Evolutionary conservation across 2,329 filamentous ascomycete genomes (phyloP), one percentile per base, ranked within the genome.

Genomic region (Corniculantispora saksenae): DNA sequence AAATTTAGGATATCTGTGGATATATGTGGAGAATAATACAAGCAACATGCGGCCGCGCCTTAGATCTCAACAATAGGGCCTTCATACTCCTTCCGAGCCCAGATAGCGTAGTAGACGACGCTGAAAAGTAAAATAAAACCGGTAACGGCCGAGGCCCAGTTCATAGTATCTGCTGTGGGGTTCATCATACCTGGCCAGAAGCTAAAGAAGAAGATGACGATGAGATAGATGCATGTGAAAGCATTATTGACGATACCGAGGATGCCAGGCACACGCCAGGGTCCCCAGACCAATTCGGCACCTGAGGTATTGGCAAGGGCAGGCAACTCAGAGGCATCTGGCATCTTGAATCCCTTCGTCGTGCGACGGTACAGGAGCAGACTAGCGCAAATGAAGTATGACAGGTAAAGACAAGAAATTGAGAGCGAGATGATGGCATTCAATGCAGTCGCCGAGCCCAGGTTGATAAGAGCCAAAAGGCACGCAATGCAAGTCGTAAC

Each of bases 161-260:
- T 65, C 55, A 61, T 59, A 27, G 8, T 23, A 2, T 13, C 57
- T 3, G 57, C 25, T 3, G 25, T 13, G 29, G 63, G 56, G 56
- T 61, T 38, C 25, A 54, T 40, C 50, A 61, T 65, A 7, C 60
- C 50, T 0, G 76, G 84, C 81, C 81, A 85, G 55, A 87, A 83
- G 25, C 78, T 81, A 78, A 83, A 88, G 73, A 88, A 87, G 13
- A 84, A 79, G 2, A 87, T 77, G 48, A 87, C 81, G 1, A 83
- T 65, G 71, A 83, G 80, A 69, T 86, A 88, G 3, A 77, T 58
- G 69, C 82, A 84, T 1, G 84, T 81, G 58, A 86, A 83, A 1
- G 77, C 70, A 64, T 88, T 88, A 71, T 87, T 87, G 25, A 81
- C 69, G 7, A 80, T 83, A 0, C 86, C 85, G 1, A 84, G 70